Evolutionary conservation across 2,329 filamentous ascomycete genomes (phyloP).

Genomic region (Clarireedia homoeocarpa): DNA sequence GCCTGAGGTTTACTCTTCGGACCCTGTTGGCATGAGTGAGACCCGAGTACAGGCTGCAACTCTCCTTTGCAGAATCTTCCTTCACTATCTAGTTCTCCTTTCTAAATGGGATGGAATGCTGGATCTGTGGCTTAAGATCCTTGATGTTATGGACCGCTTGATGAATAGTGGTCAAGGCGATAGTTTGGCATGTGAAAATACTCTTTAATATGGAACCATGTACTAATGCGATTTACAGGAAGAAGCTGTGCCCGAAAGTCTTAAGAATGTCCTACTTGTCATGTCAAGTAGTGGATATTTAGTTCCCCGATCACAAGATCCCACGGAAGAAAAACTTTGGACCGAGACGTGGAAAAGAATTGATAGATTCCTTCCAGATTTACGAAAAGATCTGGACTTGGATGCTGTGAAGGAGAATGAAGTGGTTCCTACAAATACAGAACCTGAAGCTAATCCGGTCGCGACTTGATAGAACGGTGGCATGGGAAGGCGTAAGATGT

Average conservation of each 20-base stretch:
- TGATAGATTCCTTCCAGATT: conserved; percentile 55
- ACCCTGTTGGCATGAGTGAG: conserved; percentile 89
- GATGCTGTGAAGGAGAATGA: too few relatives aligned
- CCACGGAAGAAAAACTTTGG: conserved; percentile 49
- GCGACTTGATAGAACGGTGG: too few relatives aligned
- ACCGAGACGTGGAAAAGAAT: conserved; percentile 58
- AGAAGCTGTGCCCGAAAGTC: conserved; percentile 87
- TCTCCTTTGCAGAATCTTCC: conserved; percentile 86
- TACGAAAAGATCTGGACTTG: conserved; percentile 39
- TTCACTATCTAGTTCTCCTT: conserved; percentile 83
- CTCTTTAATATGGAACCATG: neutral
- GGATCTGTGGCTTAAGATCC: conserved; percentile 84
- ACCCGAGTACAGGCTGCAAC: conserved; percentile 88
- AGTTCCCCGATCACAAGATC: conserved; percentile 55
- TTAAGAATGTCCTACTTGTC: conserved; percentile 94
- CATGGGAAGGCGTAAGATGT: too few relatives aligned
- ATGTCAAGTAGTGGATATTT: conserved; percentile 88
- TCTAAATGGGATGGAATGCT: conserved; percentile 84
- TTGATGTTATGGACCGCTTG: conserved; percentile 89
- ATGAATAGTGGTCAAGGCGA: conserved; percentile 95
- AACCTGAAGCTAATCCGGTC: too few relatives aligned
- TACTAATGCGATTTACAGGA: conserved; percentile 46
- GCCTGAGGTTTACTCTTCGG: conserved; percentile 87
- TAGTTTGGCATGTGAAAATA: conserved; percentile 60
- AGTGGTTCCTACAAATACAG: too few relatives aligned